A percentile compares a stretch with the other conserved stretches of the same genome.
Conservation (phyloP, 805 yeast genomes). For the Candida odintsovae region DNA sequence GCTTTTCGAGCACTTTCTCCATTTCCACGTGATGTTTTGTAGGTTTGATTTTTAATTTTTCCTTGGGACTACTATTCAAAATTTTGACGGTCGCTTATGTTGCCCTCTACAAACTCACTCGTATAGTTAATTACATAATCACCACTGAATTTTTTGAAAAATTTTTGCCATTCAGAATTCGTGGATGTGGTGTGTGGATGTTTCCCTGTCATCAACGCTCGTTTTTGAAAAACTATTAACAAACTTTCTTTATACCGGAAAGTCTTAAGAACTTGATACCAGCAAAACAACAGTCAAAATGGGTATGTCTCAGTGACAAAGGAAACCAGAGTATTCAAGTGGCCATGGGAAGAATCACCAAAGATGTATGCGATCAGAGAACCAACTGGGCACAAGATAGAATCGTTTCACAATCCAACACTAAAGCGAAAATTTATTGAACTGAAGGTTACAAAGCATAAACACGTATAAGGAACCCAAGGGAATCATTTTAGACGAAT, state of each 20-base stretch:
- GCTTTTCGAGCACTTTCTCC: not conserved
- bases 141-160: not conserved
- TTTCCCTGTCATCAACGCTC: slow-evolving; percentile 4
- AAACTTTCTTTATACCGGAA: not conserved
- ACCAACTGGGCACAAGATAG: not conserved
- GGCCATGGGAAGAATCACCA: not conserved
- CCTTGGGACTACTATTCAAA: not conserved
- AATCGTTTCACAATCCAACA: not conserved
- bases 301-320: slow-evolving; percentile 20
- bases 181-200: slow-evolving; percentile 6
- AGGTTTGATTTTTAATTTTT: not conserved
- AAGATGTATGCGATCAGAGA: not conserved
- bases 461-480: not conserved
- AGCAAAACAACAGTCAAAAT: slow-evolving; percentile 25
- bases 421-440: not conserved
- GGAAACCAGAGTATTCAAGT: not conserved
- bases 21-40: not conserved
- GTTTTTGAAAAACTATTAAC: not conserved
- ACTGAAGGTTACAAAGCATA: not conserved
- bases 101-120: not conserved
- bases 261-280: slow-evolving; percentile 5
- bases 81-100: not conserved
- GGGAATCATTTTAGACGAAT: not conserved
- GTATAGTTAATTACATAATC: not conserved
- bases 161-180: not conserved